Evolutionary conservation across 192 early-diverging fungal species (phyloP).

Genomic region (Oehlia diaphana): DNA sequence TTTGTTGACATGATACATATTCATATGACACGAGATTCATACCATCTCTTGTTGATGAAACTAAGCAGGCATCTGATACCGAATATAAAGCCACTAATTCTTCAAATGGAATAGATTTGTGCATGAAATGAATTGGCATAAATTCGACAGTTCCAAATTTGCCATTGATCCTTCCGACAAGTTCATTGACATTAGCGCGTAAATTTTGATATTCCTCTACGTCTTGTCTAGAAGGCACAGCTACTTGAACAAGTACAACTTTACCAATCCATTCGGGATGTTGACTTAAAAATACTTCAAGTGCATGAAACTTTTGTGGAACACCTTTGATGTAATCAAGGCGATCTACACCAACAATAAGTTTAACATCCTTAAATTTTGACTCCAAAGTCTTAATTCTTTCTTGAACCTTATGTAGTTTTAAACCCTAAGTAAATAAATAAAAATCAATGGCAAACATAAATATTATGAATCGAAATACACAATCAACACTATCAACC

Average conservation of each 20-base stretch:
- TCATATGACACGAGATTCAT: constrained; percentile 99
- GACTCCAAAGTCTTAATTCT: constrained; percentile 81
- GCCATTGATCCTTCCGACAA: constrained; percentile 98
- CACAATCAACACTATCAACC: neutral
- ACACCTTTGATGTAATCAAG: constrained; percentile 99
- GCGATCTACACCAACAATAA: constrained; percentile 97
- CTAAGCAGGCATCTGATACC: constrained; percentile 92
- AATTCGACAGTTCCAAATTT: constrained; percentile 94
- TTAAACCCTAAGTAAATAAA: constrained; percentile 58
- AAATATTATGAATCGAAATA: neutral
- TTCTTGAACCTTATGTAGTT: constrained; percentile 61
- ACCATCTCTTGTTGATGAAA: constrained; percentile 97
- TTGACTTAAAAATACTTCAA: constrained; percentile 85
- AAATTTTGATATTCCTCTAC: constrained; percentile 98
- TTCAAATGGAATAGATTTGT: constrained; percentile 92
- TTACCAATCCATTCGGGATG: constrained; percentile 93
- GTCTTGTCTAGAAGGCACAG: constrained; percentile 96
- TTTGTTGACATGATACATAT: constrained; percentile 91
- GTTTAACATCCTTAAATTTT: constrained; percentile 81
- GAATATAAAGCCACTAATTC: constrained; percentile 97
- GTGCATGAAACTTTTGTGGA: constrained; percentile 97
- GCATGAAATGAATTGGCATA: constrained; percentile 98
- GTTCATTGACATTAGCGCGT: constrained; percentile 90
- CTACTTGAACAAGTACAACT: constrained; percentile 95
- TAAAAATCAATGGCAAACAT: neutral